phyloP scores from a whole-genome alignment of 139 green algal species.

The Pycnococcus provasolii region DNA sequence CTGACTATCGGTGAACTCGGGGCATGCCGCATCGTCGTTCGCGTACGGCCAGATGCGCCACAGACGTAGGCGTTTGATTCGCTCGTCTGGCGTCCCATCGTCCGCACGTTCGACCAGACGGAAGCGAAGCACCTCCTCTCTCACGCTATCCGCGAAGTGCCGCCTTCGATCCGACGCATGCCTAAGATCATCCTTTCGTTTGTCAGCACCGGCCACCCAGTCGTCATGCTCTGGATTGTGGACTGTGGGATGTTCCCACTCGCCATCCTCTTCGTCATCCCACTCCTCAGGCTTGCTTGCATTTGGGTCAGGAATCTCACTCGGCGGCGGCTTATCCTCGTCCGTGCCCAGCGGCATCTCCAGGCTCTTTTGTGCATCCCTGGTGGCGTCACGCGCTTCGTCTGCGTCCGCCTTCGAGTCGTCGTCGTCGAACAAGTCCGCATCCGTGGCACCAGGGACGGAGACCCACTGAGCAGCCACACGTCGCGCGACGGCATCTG shows the following conservation, averaged over 20 bases:
- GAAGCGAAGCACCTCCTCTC: too few species aligned
- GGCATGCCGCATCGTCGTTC: too few species aligned
- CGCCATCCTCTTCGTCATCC: background rate
- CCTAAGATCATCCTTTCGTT: background rate
- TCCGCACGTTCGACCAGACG: too few species aligned
- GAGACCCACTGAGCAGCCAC: background rate
- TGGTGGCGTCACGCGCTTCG: background rate
- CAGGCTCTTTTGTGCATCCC: too few species aligned
- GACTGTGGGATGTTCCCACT: background rate
- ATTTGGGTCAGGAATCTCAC: too few species aligned
- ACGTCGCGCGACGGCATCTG: background rate
- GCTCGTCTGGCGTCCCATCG: too few species aligned
- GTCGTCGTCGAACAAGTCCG: background rate
- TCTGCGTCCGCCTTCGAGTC: background rate
- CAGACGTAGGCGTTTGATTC: too few species aligned
- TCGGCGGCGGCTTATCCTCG: too few species aligned
- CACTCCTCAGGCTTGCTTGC: background rate
- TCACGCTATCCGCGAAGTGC: too few species aligned
- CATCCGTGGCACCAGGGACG: background rate
- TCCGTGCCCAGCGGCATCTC: too few species aligned
- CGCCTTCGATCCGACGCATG: too few species aligned
- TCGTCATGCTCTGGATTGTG: background rate
- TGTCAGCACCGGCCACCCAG: background rate
- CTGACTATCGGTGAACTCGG: slow-evolving; percentile 16
- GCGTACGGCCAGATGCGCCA: too few species aligned